These are phyloP conservation scores for Aspergillus sp. DNA, from an alignment of 2,329 filamentous ascomycete species.

Conservation along the genomic window DNA sequence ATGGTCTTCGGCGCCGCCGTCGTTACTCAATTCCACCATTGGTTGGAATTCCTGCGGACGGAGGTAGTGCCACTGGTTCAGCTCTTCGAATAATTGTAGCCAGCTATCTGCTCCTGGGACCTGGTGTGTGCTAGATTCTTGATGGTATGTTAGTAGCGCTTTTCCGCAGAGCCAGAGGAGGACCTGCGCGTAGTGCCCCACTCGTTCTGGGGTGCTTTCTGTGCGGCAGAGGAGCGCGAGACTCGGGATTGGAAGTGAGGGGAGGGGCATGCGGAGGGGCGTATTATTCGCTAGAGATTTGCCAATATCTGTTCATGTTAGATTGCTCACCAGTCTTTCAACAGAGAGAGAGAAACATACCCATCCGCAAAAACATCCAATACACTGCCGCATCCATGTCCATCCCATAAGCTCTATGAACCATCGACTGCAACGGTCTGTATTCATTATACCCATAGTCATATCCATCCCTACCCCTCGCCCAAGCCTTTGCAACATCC, in stretches of 20 bases:
- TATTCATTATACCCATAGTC: conserved; percentile 2
- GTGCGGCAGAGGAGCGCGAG: conserved; percentile 7
- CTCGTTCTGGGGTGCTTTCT: conserved; percentile 18
- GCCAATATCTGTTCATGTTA: conserved; percentile 22
- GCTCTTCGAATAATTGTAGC: conserved; percentile 25
- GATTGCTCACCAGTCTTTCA: neutral
- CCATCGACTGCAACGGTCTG: conserved; percentile 11
- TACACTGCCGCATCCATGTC: conserved; percentile 26
- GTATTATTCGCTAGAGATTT: conserved; percentile 24
- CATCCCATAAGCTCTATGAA: conserved; percentile 15
- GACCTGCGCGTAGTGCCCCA: conserved; percentile 22
- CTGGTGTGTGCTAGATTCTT: conserved; percentile 12
- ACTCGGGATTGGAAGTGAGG: conserved; percentile 15
- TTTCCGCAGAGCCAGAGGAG: conserved; percentile 29
- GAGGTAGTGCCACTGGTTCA: conserved; percentile 29
- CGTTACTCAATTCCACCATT: conserved; percentile 34
- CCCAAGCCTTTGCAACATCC: conserved; percentile 19
- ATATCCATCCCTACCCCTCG: neutral
- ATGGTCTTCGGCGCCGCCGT: conserved; percentile 20
- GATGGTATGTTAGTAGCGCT: conserved; percentile 19
- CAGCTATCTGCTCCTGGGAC: conserved; percentile 15
- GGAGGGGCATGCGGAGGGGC: conserved; percentile 17
- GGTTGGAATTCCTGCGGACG: conserved; percentile 28
- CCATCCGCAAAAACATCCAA: conserved; percentile 29
- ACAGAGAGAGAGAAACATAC: conserved; percentile 16